These are phyloP conservation scores for Emydomyces testavorans DNA, from an alignment of 2,329 filamentous ascomycete species.

Conservation along the genomic window DNA sequence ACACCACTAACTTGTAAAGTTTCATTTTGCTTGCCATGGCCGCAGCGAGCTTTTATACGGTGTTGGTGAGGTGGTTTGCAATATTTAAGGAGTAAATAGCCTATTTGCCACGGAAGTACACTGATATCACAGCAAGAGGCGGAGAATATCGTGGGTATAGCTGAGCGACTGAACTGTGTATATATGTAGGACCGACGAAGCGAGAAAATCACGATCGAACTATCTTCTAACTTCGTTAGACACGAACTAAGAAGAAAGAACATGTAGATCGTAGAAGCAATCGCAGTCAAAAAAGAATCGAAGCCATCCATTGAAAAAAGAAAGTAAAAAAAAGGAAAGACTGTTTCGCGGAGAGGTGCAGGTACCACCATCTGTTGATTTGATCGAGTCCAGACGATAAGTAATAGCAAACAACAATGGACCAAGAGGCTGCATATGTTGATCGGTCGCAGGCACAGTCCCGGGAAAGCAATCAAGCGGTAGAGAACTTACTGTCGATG, in stretches of 20 bases:
- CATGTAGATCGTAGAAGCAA: too few relatives aligned
- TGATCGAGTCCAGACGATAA: not conserved
- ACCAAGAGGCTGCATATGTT: not conserved
- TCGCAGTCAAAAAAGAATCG: too few relatives aligned
- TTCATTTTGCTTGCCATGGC: conserved; percentile 88
- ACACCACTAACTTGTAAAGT: conserved; percentile 82
- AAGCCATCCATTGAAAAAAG: too few relatives aligned
- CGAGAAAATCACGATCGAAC: not conserved
- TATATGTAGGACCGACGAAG: not conserved
- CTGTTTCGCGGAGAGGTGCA: not conserved
- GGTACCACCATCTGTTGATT: not conserved
- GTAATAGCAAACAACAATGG: conserved; percentile 7
- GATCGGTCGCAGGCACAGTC: not conserved
- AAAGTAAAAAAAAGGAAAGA: not conserved
- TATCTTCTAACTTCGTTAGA: not conserved
- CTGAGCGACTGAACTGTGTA: not conserved
- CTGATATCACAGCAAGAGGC: not conserved
- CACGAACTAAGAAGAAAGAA: not conserved
- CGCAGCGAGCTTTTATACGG: conserved; percentile 11
- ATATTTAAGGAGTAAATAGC: not conserved
- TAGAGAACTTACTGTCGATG: conserved; percentile 3
- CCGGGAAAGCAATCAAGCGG: not conserved
- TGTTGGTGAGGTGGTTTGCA: not conserved
- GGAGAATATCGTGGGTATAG: not conserved
- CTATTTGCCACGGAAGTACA: not conserved